A percentile compares a stretch with the other conserved stretches of the same genome.
Evolutionary conservation across 495 filamentous ascomycete species (phyloP).

Genomic region (Hypoxylon lenormandii): DNA sequence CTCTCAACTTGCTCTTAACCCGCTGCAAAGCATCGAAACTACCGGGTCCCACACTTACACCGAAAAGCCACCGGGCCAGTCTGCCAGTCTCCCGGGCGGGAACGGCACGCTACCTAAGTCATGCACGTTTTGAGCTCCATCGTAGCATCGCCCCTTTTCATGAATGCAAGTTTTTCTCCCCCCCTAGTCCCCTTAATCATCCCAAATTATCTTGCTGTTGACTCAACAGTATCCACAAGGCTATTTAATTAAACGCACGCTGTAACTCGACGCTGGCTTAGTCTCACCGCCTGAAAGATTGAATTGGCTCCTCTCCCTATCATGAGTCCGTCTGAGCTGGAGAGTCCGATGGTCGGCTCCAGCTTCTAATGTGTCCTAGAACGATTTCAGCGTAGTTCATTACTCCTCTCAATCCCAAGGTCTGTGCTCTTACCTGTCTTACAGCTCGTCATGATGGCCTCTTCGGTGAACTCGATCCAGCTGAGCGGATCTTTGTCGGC

Average conservation of each 20-base stretch:
- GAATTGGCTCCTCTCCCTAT: conserved; percentile 11
- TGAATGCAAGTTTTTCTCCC: not conserved
- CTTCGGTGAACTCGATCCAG: conserved; percentile 91
- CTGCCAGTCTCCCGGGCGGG: conserved; percentile 30
- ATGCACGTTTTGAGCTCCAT: conserved; percentile 2
- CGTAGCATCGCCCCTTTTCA: conserved; percentile 1
- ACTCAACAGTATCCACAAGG: conserved; percentile 29
- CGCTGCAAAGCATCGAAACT: conserved; percentile 23
- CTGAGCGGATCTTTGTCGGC: conserved; percentile 87
- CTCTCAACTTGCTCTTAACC: not conserved
- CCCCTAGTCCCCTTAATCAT: not conserved
- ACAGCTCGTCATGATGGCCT: conserved; percentile 91
- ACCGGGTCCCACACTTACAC: conserved; percentile 45
- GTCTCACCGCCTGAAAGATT: conserved; percentile 1
- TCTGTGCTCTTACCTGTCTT: conserved; percentile 73
- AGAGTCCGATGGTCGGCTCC: conserved; percentile 74
- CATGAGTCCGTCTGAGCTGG: conserved; percentile 37
- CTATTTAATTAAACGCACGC: conserved; percentile 16
- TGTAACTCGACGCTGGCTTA: conserved; percentile 20
- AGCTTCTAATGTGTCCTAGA: conserved; percentile 86
- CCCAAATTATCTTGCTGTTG: conserved; percentile 19
- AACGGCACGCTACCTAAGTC: conserved; percentile 17
- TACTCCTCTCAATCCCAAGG: too few species aligned
- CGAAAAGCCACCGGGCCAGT: conserved; percentile 40
- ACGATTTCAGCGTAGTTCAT: not conserved